These are phyloP conservation scores for Chionographis japonica DNA, from an alignment of 106 monocot genomes.

Conservation along the genomic window DNA sequence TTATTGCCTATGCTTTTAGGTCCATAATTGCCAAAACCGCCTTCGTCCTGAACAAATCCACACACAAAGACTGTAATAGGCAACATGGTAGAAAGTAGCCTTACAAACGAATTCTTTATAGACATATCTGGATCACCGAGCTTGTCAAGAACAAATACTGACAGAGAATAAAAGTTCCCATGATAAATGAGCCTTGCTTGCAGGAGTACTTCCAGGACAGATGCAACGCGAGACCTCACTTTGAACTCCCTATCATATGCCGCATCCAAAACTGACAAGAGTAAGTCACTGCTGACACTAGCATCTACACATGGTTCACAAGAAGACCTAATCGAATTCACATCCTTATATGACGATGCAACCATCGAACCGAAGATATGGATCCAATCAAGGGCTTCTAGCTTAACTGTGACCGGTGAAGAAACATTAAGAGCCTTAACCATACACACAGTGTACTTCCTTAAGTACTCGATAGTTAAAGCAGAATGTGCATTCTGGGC, in stretches of 20 bases:
- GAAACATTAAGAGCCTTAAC: slow-evolving; percentile 45
- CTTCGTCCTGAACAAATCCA: slow-evolving; percentile 40
- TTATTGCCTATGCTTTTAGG: slow-evolving; percentile 8
- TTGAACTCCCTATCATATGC: slow-evolving; percentile 75
- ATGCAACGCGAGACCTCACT: slow-evolving; percentile 63
- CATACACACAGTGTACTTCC: slow-evolving; percentile 40
- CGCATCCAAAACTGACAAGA: slow-evolving; percentile 56
- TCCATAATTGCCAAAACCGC: slow-evolving; percentile 14
- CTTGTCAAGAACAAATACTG: slow-evolving; percentile 65
- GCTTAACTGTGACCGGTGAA: slow-evolving; percentile 56
- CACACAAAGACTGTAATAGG: slow-evolving; percentile 46
- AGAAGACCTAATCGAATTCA: slow-evolving; percentile 5
- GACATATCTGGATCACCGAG: slow-evolving; percentile 71
- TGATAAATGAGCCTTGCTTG: slow-evolving; percentile 58
- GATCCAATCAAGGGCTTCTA: slow-evolving; percentile 74
- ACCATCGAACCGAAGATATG: slow-evolving; percentile 26
- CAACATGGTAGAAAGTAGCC: slow-evolving; percentile 51
- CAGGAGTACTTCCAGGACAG: slow-evolving; percentile 62
- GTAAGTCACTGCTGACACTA: slow-evolving; percentile 36
- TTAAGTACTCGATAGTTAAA: slow-evolving; percentile 39
- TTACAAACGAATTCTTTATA: slow-evolving; percentile 53
- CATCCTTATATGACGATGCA: slow-evolving; percentile 19
- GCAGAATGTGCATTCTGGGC: slow-evolving; percentile 1
- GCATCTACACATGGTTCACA: slow-evolving; percentile 21
- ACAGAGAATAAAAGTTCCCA: slow-evolving; percentile 34